phyloP scores from a whole-genome alignment of 768 basidiomycete species.

The Kwoniella europaea region DNA sequence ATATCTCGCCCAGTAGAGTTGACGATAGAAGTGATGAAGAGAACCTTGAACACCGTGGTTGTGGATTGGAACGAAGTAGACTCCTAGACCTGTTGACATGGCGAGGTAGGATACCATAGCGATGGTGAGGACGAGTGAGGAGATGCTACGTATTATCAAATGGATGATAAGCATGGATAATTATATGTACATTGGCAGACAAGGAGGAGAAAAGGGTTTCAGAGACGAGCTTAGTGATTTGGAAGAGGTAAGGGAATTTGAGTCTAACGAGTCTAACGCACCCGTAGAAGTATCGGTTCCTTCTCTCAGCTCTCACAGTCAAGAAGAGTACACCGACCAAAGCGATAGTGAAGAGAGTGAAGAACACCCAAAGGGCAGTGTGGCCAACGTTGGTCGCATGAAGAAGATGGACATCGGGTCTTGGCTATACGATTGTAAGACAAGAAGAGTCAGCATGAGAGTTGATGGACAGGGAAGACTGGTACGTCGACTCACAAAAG shows the following conservation, averaged over 20 bases:
- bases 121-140: conserved; percentile 50
- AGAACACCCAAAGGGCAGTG: conserved; percentile 51
- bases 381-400: conserved; percentile 44
- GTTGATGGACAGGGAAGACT: background rate
- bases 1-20: conserved; percentile 55
- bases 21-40: conserved; percentile 36
- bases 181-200: background rate
- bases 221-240: background rate
- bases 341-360: conserved; percentile 43
- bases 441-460: background rate
- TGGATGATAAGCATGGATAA: background rate
- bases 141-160: conserved; percentile 4
- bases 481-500: conserved; percentile 29
- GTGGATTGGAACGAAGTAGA: conserved; percentile 43
- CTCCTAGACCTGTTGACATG: conserved; percentile 54
- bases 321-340: conserved; percentile 43
- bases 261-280: conserved; percentile 18
- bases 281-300: conserved; percentile 55
- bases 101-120: conserved; percentile 56
- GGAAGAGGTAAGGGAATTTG: too few species aligned
- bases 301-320: conserved; percentile 50
- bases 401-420: conserved; percentile 24
- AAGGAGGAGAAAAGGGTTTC: background rate
- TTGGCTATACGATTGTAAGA: conserved; percentile 27
- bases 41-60: conserved; percentile 34